A percentile compares a stretch with the other conserved stretches of the same genome.
Evolutionary conservation across 139 green algal species (phyloP).

Genomic region (Desmodesmus armatus): DNA sequence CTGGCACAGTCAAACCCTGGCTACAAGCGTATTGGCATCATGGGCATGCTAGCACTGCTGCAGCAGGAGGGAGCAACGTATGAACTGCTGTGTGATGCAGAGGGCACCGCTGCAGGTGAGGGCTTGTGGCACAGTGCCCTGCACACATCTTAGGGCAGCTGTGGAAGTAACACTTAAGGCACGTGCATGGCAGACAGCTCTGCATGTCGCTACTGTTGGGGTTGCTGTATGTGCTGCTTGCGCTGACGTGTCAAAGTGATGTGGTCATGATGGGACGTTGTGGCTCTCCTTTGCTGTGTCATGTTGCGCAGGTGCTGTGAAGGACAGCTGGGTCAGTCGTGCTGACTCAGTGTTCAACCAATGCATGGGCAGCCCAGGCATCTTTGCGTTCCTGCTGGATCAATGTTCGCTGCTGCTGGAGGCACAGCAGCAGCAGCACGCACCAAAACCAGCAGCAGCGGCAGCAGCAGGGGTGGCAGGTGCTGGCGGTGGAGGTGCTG

Average conservation of each 20-base stretch:
- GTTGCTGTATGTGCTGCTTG: neutral
- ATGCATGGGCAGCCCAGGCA: constrained; percentile 6
- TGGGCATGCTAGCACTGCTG: constrained; percentile 49
- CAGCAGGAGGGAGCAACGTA: constrained; percentile 15
- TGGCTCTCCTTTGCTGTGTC: neutral
- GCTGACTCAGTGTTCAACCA: constrained; percentile 27
- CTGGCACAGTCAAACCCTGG: constrained; percentile 29
- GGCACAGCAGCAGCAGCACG: neutral
- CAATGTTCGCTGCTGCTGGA: constrained; percentile 38
- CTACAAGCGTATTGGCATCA: constrained; percentile 60
- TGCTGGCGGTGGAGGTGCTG: neutral
- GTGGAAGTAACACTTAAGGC: no score
- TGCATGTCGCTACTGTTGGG: neutral
- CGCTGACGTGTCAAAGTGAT: no score
- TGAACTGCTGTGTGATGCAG: neutral
- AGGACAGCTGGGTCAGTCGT: constrained; percentile 24
- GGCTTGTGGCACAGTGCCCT: neutral
- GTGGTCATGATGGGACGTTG: no score
- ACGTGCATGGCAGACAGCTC: no score
- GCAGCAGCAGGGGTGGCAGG: no score
- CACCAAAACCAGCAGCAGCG: neutral
- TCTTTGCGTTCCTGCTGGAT: constrained; percentile 45
- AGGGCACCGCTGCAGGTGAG: constrained; percentile 21
- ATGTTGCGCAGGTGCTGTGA: neutral
- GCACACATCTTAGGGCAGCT: no score